phyloP scores from a whole-genome alignment of 2,329 filamentous ascomycete species.

The Penicillium sp. region DNA sequence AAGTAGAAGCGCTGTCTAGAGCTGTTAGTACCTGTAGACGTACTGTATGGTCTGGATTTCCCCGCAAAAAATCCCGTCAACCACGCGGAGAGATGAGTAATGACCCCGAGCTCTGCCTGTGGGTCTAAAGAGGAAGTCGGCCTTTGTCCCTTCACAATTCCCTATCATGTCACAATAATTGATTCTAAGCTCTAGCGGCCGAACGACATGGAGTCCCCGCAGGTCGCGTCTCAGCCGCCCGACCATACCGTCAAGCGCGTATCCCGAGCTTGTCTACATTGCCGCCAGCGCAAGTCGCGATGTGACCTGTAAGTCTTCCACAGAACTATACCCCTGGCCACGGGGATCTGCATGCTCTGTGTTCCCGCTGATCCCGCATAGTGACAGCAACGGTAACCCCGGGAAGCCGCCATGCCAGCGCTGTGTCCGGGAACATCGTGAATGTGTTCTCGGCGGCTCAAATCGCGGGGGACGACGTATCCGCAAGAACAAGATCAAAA shows the following conservation, averaged over 20 bases:
- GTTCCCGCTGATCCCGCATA: conserved; percentile 23
- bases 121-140: conserved; percentile 6
- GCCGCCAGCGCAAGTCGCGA: conserved; percentile 51
- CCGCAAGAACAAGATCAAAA: conserved; percentile 52
- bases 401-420: conserved; percentile 57
- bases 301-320: conserved; percentile 50
- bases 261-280: conserved; percentile 50
- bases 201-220: conserved; percentile 19
- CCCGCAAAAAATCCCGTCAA: conserved; percentile 1
- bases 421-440: conserved; percentile 58
- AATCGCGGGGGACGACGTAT: conserved; percentile 61
- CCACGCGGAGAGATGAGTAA: conserved; percentile 15
- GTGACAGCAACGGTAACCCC: conserved; percentile 49
- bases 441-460: conserved; percentile 60
- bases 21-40: background rate
- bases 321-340: conserved; percentile 1
- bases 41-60: background rate
- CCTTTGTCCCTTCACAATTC: conserved; percentile 8
- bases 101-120: conserved; percentile 7
- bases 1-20: background rate
- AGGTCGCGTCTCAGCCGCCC: conserved; percentile 16
- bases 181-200: conserved; percentile 3
- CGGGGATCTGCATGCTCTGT: conserved; percentile 8
- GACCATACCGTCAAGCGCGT: conserved; percentile 45
- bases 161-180: conserved; percentile 9